Base-by-base conservation (phyloP, 1,284 basidiomycete species). In the Fomitopsis schrenkii region DNA sequence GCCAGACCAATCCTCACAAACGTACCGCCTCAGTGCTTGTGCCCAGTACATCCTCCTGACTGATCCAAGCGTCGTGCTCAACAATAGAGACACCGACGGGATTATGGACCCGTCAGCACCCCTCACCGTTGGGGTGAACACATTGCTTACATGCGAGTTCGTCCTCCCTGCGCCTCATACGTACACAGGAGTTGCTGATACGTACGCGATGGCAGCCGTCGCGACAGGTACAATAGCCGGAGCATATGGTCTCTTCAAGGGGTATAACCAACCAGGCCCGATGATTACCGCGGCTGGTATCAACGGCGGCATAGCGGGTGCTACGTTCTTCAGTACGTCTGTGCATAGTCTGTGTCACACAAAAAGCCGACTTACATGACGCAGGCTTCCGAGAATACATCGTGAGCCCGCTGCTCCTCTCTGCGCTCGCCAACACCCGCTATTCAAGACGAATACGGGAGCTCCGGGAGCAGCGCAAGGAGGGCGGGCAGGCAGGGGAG, bases 121-220 rank as follows among this genome's bases (percentile, higher is more conserved):
- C 42, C 71, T 78, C 50, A 81, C 78, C 28, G 78, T 90, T 53
- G 76, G 81, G 30, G 76, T 80, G 61, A 84, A 85, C 59, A 82
- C 86, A 46, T 67, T 82, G 63, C 73, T 80, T 75, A 85, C 86
- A 87, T 90, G 88, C 87, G 81, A 88, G 88, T 89, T 82, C 83
- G 84, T 88, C 82, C 76, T 77, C 70, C 63, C 57, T 54, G 52
- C 50, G 36, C 38, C 56, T 44, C 42, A 50, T 41, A 26, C 57
- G 48, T 30, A 53, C 60, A 63, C 68, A 62, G 42, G 59, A 59
- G 64, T 56, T 30, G 56, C 69, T 78, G 58, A 75, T 67, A 55
- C 61, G 38, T 14, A 17, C 9, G 5, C 35, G 6, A 3, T 10
- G 3, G 59, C 64, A 83, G 86, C 84, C 63, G 72, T 79, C 26